Evolutionary conservation across 164 flowering plant genomes (phyloP).

Genomic region (Santalum album): DNA sequence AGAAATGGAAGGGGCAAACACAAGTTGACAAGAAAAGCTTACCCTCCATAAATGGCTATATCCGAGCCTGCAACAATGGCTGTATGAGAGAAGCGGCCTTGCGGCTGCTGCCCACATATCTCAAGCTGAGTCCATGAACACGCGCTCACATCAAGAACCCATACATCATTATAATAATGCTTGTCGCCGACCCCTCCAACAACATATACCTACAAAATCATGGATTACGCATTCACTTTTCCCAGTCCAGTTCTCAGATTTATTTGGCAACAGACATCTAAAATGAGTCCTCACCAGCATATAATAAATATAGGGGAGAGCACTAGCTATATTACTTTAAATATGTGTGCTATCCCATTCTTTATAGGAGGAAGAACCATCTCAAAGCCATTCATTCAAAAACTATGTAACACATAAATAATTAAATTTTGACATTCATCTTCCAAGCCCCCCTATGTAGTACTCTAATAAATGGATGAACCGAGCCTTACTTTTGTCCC

Average conservation of each 20-base stretch:
- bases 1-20: background rate
- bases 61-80: constrained; percentile 57
- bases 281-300: too few relatives aligned
- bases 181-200: constrained; percentile 94
- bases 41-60: constrained; percentile 92
- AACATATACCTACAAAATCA: constrained; percentile 53
- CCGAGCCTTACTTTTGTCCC: constrained; percentile 63
- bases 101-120: constrained; percentile 64
- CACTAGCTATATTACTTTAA: too few relatives aligned
- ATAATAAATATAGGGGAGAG: too few relatives aligned
- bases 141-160: constrained; percentile 58
- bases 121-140: constrained; percentile 69
- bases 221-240: background rate
- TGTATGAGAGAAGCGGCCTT: constrained; percentile 89
- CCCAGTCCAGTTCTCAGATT: background rate
- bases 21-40: constrained; percentile 6
- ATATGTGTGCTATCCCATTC: too few relatives aligned
- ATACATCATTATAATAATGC: constrained; percentile 74
- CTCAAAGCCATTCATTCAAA: too few relatives aligned
- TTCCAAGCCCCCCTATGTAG: background rate
- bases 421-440: too few relatives aligned
- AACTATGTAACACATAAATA: too few relatives aligned
- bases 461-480: background rate
- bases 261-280: too few relatives aligned
- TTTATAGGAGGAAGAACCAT: too few relatives aligned